phyloP scores from a whole-genome alignment of 1,284 basidiomycete genomes.

The Cystobasidium slooffiae region DNA sequence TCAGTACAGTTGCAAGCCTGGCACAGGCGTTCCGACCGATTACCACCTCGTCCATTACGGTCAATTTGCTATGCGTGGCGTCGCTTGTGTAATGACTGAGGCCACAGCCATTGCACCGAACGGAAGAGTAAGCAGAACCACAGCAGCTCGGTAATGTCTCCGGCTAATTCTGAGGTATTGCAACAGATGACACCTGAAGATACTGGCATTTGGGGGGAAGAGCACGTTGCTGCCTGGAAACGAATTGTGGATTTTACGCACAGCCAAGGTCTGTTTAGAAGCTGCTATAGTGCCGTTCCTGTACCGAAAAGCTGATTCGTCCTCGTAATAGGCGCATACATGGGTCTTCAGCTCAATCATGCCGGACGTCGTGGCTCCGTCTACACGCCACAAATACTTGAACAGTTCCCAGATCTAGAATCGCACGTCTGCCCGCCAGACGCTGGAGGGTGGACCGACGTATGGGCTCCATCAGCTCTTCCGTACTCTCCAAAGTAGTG shows the following conservation, averaged over 20 bases:
- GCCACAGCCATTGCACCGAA: slow-evolving; percentile 69
- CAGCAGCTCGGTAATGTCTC: slow-evolving; percentile 58
- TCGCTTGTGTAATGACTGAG: slow-evolving; percentile 49
- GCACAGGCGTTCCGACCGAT: slow-evolving; percentile 70
- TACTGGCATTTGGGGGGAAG: slow-evolving; percentile 73
- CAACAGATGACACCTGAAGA: slow-evolving; percentile 67
- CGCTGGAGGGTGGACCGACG: slow-evolving; percentile 72
- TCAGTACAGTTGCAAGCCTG: slow-evolving; percentile 66
- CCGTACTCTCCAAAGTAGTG: slow-evolving; percentile 62
- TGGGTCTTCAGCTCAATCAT: slow-evolving; percentile 77
- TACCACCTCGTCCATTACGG: slow-evolving; percentile 77
- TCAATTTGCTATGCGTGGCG: slow-evolving; percentile 57
- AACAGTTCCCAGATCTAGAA: slow-evolving; percentile 13
- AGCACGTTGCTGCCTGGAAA: slow-evolving; percentile 70
- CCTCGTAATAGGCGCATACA: slow-evolving; percentile 52
- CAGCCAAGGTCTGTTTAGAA: slow-evolving; percentile 61
- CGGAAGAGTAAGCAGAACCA: slow-evolving; percentile 67
- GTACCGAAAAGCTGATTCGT: neutral
- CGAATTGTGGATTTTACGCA: slow-evolving; percentile 77
- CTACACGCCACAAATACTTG: slow-evolving; percentile 25
- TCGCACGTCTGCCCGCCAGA: slow-evolving; percentile 32
- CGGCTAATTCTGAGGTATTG: neutral
- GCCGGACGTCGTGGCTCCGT: slow-evolving; percentile 68
- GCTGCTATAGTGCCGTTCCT: neutral
- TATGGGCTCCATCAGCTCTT: slow-evolving; percentile 66